A percentile compares a stretch with the other conserved stretches of the same genome.
Evolutionary conservation across 305 asterid genomes (phyloP).

Genomic region (Fraxinus nigra): DNA sequence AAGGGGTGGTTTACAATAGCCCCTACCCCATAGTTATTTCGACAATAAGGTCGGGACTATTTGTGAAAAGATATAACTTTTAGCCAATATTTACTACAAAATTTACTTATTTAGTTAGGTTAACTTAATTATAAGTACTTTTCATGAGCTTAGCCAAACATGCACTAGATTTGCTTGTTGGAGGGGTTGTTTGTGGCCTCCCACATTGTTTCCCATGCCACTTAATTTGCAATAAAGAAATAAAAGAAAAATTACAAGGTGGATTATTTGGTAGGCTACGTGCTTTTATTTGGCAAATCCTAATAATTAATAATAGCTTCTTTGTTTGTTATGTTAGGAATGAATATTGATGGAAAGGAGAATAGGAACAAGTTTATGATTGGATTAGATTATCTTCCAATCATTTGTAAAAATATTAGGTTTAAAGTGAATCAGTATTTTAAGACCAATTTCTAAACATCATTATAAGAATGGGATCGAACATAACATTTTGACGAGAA

Average conservation of each 20-base stretch:
- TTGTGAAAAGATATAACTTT: not conserved
- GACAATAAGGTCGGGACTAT: not conserved
- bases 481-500: not conserved
- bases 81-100: not conserved
- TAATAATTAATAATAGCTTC: slow-evolving; percentile 12
- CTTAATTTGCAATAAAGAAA: slow-evolving; percentile 19
- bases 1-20: not conserved
- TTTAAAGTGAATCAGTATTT: not conserved
- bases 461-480: not conserved
- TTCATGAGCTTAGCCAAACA: not conserved
- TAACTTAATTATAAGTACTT: not conserved
- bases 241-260: slow-evolving; percentile 7
- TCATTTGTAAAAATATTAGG: slow-evolving; percentile 24
- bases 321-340: slow-evolving; percentile 9
- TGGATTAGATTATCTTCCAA: slow-evolving; percentile 16
- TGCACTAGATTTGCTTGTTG: not conserved
- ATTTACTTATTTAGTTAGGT: not conserved
- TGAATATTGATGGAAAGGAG: slow-evolving; percentile 14
- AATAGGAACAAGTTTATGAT: slow-evolving; percentile 2
- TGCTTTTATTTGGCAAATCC: slow-evolving; percentile 1
- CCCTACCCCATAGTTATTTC: not conserved
- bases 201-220: slow-evolving; percentile 30
- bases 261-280: slow-evolving; percentile 25
- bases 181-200: slow-evolving; percentile 31
- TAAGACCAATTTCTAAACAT: not conserved